Percentiles rank a stretch among this genome's conserved stretches.
These are phyloP conservation scores for Monascus ruber DNA, from an alignment of 2,329 filamentous ascomycete genomes.

Conservation along the genomic window DNA sequence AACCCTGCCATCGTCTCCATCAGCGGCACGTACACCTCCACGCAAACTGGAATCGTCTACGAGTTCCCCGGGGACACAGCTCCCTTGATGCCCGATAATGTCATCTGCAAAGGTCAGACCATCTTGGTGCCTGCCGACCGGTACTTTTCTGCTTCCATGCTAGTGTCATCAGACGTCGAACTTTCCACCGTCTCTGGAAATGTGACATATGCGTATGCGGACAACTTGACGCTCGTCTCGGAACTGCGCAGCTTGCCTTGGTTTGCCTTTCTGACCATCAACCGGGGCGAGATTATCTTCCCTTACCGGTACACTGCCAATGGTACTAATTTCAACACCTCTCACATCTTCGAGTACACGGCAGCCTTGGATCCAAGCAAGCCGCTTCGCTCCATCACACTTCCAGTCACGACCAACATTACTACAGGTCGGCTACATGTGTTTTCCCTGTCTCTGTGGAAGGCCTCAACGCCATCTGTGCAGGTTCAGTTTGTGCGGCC, in stretches of 20 bases:
- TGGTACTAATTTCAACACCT: constrained; percentile 26
- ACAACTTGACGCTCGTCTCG: constrained; percentile 22
- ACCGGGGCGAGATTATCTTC: constrained; percentile 30
- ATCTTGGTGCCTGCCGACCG: constrained; percentile 18
- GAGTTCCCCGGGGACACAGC: constrained; percentile 16
- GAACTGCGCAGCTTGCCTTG: constrained; percentile 26
- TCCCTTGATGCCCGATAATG: constrained; percentile 17
- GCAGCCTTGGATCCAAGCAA: constrained; percentile 31
- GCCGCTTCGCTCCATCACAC: constrained; percentile 22
- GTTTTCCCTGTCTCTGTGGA: constrained; percentile 26
- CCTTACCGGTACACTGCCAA: constrained; percentile 27
- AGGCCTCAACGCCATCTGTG: constrained; percentile 4
- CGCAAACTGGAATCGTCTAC: constrained; percentile 9
- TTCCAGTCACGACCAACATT: constrained; percentile 24
- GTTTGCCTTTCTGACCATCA: constrained; percentile 31
- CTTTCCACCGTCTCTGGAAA: constrained; percentile 21
- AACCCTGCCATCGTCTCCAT: not conserved
- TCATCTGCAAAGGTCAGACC: constrained; percentile 25
- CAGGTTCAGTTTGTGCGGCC: constrained; percentile 30
- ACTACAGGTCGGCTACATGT: constrained; percentile 27
- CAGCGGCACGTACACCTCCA: not conserved
- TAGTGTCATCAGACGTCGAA: constrained; percentile 28
- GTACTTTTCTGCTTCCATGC: constrained; percentile 30
- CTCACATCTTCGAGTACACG: constrained; percentile 30
- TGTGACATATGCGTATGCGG: constrained; percentile 27